Conservation (phyloP, 148 eudicot genomes). For the Cornus suecica region DNA sequence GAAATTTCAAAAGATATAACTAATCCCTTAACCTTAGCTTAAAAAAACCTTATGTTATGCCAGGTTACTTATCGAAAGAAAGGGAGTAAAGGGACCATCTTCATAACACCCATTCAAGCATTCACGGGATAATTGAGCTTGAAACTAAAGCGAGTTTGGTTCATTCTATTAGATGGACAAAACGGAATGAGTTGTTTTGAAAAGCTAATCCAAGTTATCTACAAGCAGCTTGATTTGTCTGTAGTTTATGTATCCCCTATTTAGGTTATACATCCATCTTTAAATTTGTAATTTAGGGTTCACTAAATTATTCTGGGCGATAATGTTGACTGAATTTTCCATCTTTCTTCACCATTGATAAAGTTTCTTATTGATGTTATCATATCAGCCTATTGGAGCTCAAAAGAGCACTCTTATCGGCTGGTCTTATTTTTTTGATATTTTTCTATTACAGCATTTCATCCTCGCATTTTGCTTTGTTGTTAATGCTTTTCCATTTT, state of each 20-base stretch:
- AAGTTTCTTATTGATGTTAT: not conserved
- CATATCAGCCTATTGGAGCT: not conserved
- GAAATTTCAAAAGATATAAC: not conserved
- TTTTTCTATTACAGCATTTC: not conserved
- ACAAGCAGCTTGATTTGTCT: not conserved
- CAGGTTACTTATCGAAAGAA: not conserved
- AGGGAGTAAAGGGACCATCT: not conserved
- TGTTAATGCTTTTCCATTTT: not conserved
- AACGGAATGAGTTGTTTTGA: not conserved
- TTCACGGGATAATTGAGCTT: not conserved
- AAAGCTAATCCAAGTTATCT: not conserved
- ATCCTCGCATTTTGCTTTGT: not conserved
- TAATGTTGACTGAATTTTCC: not conserved
- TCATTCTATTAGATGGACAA: not conserved
- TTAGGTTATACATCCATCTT: not conserved
- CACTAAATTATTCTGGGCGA: not conserved
- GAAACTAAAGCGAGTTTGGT: not conserved
- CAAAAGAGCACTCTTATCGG: not conserved
- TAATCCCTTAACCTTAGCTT: not conserved
- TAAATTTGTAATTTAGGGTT: not conserved
- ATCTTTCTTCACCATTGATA: not conserved
- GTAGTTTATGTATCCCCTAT: not conserved
- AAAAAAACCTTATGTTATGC: too few relatives aligned
- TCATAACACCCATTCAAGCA: not conserved
- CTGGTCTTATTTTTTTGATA: not conserved